These are phyloP conservation scores for Nelumbo lutea DNA, from an alignment of 164 flowering plant genomes.

Conservation along the genomic window DNA sequence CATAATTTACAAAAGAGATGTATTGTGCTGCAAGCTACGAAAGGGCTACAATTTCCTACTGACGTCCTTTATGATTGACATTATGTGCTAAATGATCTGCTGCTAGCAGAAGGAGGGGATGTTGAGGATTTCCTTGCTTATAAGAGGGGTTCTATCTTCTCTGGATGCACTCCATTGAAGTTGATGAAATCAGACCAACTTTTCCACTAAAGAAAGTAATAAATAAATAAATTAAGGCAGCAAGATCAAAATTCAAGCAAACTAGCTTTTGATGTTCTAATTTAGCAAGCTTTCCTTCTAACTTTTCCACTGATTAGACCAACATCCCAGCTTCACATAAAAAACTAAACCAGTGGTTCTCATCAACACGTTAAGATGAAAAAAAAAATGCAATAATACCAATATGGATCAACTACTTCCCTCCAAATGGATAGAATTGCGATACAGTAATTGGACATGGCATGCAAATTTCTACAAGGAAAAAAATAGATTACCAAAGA, in stretches of 20 bases:
- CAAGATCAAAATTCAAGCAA: neutral
- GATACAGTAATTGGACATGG: no score
- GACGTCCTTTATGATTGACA: neutral
- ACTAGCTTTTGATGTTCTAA: neutral
- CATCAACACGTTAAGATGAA: neutral
- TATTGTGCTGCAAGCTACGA: neutral
- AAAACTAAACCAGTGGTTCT: conserved; percentile 9
- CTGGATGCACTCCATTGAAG: conserved; percentile 58
- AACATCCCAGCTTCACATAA: conserved; percentile 79
- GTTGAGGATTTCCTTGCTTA: conserved; percentile 66
- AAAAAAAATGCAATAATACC: neutral
- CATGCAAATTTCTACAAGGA: no score
- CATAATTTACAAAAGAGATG: no score
- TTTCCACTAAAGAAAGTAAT: conserved; percentile 50
- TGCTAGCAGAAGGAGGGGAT: neutral
- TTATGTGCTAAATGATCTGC: neutral
- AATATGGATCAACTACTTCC: neutral
- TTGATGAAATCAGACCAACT: conserved; percentile 81
- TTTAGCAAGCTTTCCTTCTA: conserved; percentile 56
- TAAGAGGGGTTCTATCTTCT: conserved; percentile 83
- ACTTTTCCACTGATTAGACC: conserved; percentile 75
- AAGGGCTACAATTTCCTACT: neutral
- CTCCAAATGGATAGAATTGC: neutral
- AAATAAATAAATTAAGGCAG: neutral
- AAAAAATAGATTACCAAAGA: no score